These are phyloP conservation scores for Cercophora samala DNA, from an alignment of 495 filamentous ascomycete genomes.

Conservation along the genomic window DNA sequence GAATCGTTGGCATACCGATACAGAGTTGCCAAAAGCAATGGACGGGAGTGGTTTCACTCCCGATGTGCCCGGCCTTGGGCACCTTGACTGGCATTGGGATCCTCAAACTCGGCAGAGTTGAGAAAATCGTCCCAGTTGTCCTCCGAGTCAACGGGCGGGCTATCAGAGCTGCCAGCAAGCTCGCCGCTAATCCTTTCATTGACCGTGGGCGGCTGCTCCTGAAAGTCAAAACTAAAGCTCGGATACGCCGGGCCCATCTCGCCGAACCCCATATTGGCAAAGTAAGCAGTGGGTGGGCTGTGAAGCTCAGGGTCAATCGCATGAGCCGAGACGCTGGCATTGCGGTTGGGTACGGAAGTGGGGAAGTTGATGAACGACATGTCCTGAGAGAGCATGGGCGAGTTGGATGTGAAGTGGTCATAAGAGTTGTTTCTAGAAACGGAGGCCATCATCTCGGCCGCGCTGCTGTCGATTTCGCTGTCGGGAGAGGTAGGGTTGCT, in stretches of 20 bases:
- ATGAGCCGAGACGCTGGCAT: not conserved
- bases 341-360: not conserved
- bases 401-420: not conserved
- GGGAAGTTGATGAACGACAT: not conserved
- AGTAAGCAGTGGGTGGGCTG: not conserved
- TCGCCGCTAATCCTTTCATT: too few species aligned
- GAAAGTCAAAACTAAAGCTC: not conserved
- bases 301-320: not conserved
- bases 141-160: too few species aligned
- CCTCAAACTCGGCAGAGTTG: not conserved
- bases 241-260: not conserved
- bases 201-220: not conserved
- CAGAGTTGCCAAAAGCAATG: not conserved
- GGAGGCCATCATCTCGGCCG: not conserved
- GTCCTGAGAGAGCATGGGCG: not conserved
- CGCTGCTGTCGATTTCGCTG: not conserved
- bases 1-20: not conserved
- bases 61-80: not conserved
- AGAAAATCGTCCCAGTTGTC: not conserved
- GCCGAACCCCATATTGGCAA: not conserved
- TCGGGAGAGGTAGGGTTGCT: constrained; percentile 1
- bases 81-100: not conserved
- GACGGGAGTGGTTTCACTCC: not conserved
- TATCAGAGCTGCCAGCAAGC: not conserved
- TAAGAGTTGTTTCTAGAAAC: not conserved